Percentiles rank a stretch among this genome's conserved stretches.
Conservation (phyloP, 2,329 filamentous ascomycete genomes). For the Cladosporium sp. region DNA sequence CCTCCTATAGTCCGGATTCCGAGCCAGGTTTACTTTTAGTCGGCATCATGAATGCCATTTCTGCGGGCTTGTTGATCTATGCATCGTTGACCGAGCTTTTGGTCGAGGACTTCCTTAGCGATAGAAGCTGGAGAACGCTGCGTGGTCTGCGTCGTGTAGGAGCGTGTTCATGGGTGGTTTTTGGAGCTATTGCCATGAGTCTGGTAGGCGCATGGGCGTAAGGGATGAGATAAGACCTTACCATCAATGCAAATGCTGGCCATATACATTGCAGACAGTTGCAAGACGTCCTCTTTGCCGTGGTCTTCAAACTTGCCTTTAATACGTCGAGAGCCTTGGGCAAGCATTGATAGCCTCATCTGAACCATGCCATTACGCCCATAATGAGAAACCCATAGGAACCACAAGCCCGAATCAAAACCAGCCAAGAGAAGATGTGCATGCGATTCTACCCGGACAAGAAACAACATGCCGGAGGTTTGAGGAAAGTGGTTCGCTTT, state of each 20-base stretch:
- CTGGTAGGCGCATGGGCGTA: slow-evolving; percentile 60
- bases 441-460: too few species aligned
- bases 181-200: slow-evolving; percentile 57
- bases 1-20: slow-evolving; percentile 40
- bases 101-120: slow-evolving; percentile 50
- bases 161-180: slow-evolving; percentile 55
- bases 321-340: too few species aligned
- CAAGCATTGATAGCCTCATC: too few species aligned
- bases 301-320: too few species aligned
- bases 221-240: not conserved
- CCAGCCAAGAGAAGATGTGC: too few species aligned
- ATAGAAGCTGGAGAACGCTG: slow-evolving; percentile 55
- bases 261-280: too few species aligned
- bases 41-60: slow-evolving; percentile 44
- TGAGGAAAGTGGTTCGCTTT: too few species aligned
- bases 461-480: too few species aligned
- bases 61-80: slow-evolving; percentile 41
- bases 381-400: too few species aligned
- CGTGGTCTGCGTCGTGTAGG: slow-evolving; percentile 53
- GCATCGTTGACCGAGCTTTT: slow-evolving; percentile 43
- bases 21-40: slow-evolving; percentile 40
- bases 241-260: not conserved
- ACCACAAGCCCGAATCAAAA: too few species aligned
- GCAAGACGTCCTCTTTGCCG: too few species aligned
- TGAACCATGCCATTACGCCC: too few species aligned